Percentiles rank a stretch among this genome's conserved stretches.
phyloP scores from a whole-genome alignment of 2,329 filamentous ascomycete species.

The Neophaeococcomyces aloes region DNA sequence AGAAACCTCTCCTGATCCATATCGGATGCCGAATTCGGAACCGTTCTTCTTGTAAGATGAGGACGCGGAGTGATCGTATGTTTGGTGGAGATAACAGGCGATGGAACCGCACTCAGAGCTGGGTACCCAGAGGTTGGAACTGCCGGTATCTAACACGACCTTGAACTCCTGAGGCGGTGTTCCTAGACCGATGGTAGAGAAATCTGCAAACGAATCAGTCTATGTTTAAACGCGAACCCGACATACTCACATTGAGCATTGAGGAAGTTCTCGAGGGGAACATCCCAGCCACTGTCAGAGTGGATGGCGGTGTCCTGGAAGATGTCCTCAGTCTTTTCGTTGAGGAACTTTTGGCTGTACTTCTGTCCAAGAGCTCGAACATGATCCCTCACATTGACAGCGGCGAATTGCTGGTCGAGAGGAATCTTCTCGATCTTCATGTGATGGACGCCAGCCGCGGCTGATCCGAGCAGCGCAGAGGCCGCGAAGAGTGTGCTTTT shows the following conservation, averaged over 20 bases:
- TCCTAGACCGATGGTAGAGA: slow-evolving; percentile 89
- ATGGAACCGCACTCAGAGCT: slow-evolving; percentile 85
- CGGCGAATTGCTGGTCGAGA: slow-evolving; percentile 81
- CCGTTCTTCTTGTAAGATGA: slow-evolving; percentile 92
- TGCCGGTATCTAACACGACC: slow-evolving; percentile 95
- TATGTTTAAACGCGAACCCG: neutral
- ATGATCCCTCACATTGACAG: slow-evolving; percentile 70
- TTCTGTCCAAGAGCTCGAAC: slow-evolving; percentile 77
- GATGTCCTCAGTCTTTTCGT: slow-evolving; percentile 63
- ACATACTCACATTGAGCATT: slow-evolving; percentile 83
- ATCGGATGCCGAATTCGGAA: slow-evolving; percentile 80
- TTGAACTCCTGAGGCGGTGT: slow-evolving; percentile 92
- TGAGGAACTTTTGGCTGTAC: slow-evolving; percentile 97
- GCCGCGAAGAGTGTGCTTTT: slow-evolving; percentile 73
- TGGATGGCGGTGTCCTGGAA: slow-evolving; percentile 65
- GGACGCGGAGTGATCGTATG: slow-evolving; percentile 86
- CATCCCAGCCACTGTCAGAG: slow-evolving; percentile 49
- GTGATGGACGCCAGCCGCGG: slow-evolving; percentile 81
- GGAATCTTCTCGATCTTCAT: slow-evolving; percentile 97
- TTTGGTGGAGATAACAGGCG: slow-evolving; percentile 93
- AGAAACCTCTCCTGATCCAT: slow-evolving; percentile 87
- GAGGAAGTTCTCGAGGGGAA: slow-evolving; percentile 93
- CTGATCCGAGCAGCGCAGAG: slow-evolving; percentile 69
- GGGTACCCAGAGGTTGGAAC: slow-evolving; percentile 98
- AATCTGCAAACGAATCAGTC: slow-evolving; percentile 50